Evolutionary conservation across 139 green algal species (phyloP), one percentile per base, ranked within the genome.

Genomic region (Penium margaritaceum): DNA sequence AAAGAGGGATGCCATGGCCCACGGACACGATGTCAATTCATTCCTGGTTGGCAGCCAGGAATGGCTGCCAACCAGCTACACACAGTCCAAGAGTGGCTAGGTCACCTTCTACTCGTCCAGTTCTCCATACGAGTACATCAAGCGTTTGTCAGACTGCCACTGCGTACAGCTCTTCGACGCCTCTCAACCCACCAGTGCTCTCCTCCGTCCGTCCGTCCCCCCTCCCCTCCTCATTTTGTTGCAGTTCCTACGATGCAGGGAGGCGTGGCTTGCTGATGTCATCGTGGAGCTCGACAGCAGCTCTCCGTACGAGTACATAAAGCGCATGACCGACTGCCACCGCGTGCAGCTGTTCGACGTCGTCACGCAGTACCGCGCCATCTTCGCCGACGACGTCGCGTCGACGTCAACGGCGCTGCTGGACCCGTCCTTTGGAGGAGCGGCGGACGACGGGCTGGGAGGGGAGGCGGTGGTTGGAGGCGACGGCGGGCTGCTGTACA

Each of bases 281-380:
- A 73, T 95, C 4, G 83, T 80, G 0, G 92, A 96, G 30, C 83
- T 96, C 67, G 90, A 96, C 44, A 38, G 12, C 67, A 87, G 70
- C 63, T 83, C 0, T 91, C 46, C 74, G 15, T 86, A 86, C 67
- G 84, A 89, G n/a, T 84, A 88, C 69, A 33, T 98, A 1, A 96
- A 96, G 85, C 83, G 87, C 30, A 70, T 98, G 24, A 98, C 94
- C 0, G 95, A 99, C 74, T 81, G 90, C 72, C 90, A 97, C 76
- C 86, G 95, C 44, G 84, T 97, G 78, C 91, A 98, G 69, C 77
- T 98, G n/a, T 98, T 97, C 72, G 95, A 99, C 71, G 88, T 96
- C 33, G 88, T 95, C 33, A 98, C 96, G 90, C 93, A 99, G 87
- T 99, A 95, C 84, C 69, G 89, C 0, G 92, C 94, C 24, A 91